phyloP scores from a whole-genome alignment of 164 flowering plant species.

The Piper longum region DNA sequence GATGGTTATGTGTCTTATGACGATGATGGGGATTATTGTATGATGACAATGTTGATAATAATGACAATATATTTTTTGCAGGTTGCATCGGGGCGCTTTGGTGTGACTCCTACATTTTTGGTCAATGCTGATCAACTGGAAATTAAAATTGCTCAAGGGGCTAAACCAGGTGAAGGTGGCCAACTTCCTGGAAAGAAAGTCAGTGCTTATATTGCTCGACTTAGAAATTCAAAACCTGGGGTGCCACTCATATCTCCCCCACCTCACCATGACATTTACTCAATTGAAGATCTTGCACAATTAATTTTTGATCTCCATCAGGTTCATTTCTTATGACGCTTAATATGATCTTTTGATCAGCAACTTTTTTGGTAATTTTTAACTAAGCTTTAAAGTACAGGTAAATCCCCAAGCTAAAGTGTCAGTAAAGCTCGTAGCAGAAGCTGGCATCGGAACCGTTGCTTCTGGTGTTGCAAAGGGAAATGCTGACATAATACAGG shows the following conservation, averaged over 20 bases:
- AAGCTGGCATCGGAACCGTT: slow-evolving; percentile 99
- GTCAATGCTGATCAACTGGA: slow-evolving; percentile 95
- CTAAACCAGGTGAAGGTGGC: slow-evolving; percentile 99
- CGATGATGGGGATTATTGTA: not conserved
- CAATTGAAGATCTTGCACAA: slow-evolving; percentile 99
- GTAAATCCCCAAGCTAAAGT: slow-evolving; percentile 96
- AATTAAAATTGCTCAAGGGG: slow-evolving; percentile 99
- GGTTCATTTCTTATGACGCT: slow-evolving; percentile 26
- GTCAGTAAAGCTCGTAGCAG: slow-evolving; percentile 97
- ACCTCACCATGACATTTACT: slow-evolving; percentile 98
- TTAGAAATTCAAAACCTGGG: slow-evolving; percentile 96
- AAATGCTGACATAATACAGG: slow-evolving; percentile 97
- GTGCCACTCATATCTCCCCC: slow-evolving; percentile 99
- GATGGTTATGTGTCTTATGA: too few species aligned
- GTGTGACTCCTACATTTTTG: slow-evolving; percentile 97
- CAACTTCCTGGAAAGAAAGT: slow-evolving; percentile 99
- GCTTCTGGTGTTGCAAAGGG: slow-evolving; percentile 99
- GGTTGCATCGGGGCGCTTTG: slow-evolving; percentile 99
- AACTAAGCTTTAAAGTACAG: slow-evolving; percentile 23
- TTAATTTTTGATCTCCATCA: slow-evolving; percentile 97
- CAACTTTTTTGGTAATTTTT: not conserved
- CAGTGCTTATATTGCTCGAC: slow-evolving; percentile 94
- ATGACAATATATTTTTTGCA: slow-evolving; percentile 14
- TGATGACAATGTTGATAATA: not conserved
- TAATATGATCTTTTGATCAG: not conserved